Conservation (phyloP, 441 rosid genomes). For the Corymbia calophylla region DNA sequence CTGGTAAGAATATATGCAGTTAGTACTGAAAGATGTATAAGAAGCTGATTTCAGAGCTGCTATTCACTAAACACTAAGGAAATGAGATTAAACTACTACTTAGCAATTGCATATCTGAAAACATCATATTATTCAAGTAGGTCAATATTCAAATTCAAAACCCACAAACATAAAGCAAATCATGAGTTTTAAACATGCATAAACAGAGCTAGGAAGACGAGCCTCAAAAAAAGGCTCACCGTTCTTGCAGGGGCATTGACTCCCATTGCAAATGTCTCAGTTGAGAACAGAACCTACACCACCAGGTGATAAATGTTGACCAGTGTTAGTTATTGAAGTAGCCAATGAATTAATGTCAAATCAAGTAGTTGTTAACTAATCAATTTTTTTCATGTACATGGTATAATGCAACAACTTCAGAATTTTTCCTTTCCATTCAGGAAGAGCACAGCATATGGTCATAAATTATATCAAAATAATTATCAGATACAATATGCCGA, state of each 20-base stretch:
- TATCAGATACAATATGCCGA: neutral
- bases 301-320: conserved; percentile 8
- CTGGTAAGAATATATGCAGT: neutral
- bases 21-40: neutral
- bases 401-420: neutral
- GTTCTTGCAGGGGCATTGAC: conserved; percentile 99
- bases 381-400: neutral
- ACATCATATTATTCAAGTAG: neutral
- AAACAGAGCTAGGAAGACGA: neutral
- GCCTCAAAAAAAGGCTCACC: conserved; percentile 36
- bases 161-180: neutral
- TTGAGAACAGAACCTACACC: conserved; percentile 82
- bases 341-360: neutral
- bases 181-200: neutral
- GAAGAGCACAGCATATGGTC: neutral
- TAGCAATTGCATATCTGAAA: neutral
- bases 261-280: conserved; percentile 99
- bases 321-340: neutral
- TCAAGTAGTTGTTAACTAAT: conserved; percentile 1
- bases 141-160: neutral
- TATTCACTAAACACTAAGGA: neutral
- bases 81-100: neutral
- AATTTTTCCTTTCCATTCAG: neutral
- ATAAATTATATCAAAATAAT: neutral
- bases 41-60: neutral